These are phyloP conservation scores for Dendrocalamus latiflorus DNA, from an alignment of 202 grass and related monocot genomes.

Conservation along the genomic window DNA sequence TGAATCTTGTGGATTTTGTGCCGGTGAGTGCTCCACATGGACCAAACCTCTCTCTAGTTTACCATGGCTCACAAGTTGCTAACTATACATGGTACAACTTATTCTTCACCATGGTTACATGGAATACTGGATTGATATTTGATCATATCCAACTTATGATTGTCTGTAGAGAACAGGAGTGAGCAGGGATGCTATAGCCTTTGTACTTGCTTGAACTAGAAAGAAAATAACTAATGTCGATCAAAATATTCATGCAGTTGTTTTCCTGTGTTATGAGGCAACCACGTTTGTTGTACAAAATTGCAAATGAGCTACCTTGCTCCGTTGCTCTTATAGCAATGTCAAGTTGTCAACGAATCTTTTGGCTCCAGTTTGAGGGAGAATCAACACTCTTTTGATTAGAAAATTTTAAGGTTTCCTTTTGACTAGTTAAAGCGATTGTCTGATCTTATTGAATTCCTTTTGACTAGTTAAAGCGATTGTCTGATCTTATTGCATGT, in stretches of 20 bases:
- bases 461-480: no score
- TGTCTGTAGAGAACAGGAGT: background rate
- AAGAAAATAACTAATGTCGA: background rate
- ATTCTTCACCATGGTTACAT: background rate
- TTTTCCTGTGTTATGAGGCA: background rate
- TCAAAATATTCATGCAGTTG: background rate
- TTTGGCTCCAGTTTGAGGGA: background rate
- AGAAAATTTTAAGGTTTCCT: background rate
- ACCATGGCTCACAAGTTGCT: background rate
- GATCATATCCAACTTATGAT: background rate
- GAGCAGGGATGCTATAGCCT: background rate
- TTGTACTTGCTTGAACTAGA: constrained; percentile 7
- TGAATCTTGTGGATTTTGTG: constrained; percentile 42
- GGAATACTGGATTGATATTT: background rate
- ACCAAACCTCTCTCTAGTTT: background rate
- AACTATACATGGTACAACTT: background rate
- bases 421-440: constrained; percentile 1
- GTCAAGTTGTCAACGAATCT: background rate
- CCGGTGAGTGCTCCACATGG: constrained; percentile 40
- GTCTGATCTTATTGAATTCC: constrained; percentile 18
- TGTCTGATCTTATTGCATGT: constrained; percentile 15
- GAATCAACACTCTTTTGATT: background rate
- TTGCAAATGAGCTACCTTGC: background rate
- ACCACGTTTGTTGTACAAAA: background rate
- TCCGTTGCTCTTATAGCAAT: background rate